Base-by-base conservation (phyloP, 768 basidiomycete genomes). In the Pleurotus sapidus region DNA sequence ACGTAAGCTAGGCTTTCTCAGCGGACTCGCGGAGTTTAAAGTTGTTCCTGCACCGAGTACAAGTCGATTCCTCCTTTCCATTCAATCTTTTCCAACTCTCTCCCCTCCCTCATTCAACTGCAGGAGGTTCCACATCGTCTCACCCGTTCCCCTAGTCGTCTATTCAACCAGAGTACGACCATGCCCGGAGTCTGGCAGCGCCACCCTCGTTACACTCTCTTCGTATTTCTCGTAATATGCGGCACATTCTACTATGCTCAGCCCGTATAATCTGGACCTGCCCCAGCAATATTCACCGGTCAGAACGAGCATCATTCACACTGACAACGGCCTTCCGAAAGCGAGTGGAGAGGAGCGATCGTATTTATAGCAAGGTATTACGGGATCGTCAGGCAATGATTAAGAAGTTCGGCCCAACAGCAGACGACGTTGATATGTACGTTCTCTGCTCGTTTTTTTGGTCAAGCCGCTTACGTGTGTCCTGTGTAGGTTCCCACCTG, bases 161-260 rank as follows among this genome's bases (percentile, higher is more conserved):
- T 46, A 27, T 46, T 56, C 55, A 56, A 46, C 55, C 25, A 46
- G 27, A 46, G 38, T 23, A 56, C 42, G 42, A 61, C 56, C 18
- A 71, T 71, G 69, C 60, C 70, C 47, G 61, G 58, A n/a, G 60
- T 70, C 39, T 73, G 69, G 66, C 64, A 68, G 57, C 75, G 81
- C 57, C 82, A 84, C 65, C 83, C 83, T 25, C 78, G 81, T 61
- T 84, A 84, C 68, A 67, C 74, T 57, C 58, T 82, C 57, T 66
- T 76, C 63, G 68, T 81, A 49, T 67, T 74, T 37, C 47, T 76
- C 57, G 68, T 75, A 40, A 73, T 83, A 45, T 59, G 74, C 49
- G 67, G 71, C 46, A 76, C 82, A 17, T 66, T 82, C 65, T 80
- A 79, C 64, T n/a, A 63, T 84, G n/a, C 74, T 83, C 56, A 67